Conservation (phyloP, 73 alveolate genomes). For the Tetrahymena thermophila region DNA sequence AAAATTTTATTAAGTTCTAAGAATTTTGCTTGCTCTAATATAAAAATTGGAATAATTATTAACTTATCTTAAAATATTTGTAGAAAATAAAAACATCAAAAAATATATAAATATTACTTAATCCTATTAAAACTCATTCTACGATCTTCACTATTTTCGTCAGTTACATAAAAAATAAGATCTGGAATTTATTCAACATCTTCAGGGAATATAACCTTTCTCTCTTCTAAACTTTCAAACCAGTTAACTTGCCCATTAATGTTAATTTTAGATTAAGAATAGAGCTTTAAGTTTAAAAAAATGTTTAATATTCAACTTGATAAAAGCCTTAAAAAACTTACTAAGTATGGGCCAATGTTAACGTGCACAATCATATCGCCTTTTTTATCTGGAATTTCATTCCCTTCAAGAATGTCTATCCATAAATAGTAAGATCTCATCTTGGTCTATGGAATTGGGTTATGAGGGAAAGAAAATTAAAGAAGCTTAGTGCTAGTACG, state of each 20-base stretch:
- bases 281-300: constrained; percentile 10
- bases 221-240: constrained; percentile 56
- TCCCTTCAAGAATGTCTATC: constrained; percentile 68
- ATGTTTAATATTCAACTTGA: neutral
- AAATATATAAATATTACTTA: neutral
- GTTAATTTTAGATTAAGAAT: neutral
- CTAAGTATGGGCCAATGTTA: constrained; percentile 66
- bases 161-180: constrained; percentile 57
- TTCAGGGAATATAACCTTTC: constrained; percentile 54
- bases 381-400: constrained; percentile 60
- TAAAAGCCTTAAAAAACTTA: neutral
- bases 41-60: neutral
- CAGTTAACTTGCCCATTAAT: constrained; percentile 48
- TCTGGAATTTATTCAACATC: constrained; percentile 52
- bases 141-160: constrained; percentile 38
- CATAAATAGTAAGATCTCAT: constrained; percentile 50
- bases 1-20: neutral
- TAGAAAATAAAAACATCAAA: no score
- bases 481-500: constrained; percentile 48
- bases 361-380: constrained; percentile 41
- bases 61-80: no score
- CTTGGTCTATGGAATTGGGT: constrained; percentile 59
- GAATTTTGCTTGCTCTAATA: neutral
- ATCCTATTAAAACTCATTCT: constrained; percentile 52
- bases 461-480: constrained; percentile 47